Evolutionary conservation across 305 asterid genomes (phyloP), one percentile per base, ranked within the genome.

Genomic region (Andrographis paniculata): DNA sequence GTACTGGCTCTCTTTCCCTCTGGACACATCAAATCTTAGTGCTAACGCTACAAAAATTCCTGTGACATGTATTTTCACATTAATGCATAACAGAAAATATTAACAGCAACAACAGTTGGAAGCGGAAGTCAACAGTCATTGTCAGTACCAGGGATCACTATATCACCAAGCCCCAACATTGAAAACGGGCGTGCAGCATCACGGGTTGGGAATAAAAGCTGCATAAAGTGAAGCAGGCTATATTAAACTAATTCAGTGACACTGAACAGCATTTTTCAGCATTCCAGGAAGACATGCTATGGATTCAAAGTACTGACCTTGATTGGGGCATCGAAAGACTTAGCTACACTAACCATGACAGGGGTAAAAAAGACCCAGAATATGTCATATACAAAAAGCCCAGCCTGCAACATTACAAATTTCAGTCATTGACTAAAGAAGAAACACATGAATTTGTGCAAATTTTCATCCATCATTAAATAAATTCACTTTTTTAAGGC

Each of bases 1-100:
- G 72, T 89, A 89, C 42, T 78, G 94, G 67, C 73, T 66, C 52
- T 38, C 67, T 60, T 76, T 86, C 48, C 88, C 98, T 61, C 96
- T 69, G n/a, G 96, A 85, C 42, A 80, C 98, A 66, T 89, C 98
- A 65, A 82, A 89, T 20, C 98, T 75, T 52, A 89, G 66, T 40
- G 98, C 98, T 72, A 89, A 59, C 37, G 98, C 98, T 42, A 89
- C 98, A 72, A 89, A 89, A 61, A 89, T 89, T 56, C 98, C 98
- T 89, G 92, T 48, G 65, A 38, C 55, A 23, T 44, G 31, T 40
- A 62, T 38, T 13, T 27, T 49, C 43, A 16, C 17, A 48, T 9
- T 24, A 3, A 24, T 24, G 30, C 30, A 24, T 24, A 3, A 3
- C 30, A 24, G 30, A 24, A 8, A 24, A 24, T 4, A 4, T 3